Evolutionary conservation across 495 filamentous ascomycete genomes (phyloP), one percentile per base, ranked within the genome.

Genomic region (Aspergillus ostianus): DNA sequence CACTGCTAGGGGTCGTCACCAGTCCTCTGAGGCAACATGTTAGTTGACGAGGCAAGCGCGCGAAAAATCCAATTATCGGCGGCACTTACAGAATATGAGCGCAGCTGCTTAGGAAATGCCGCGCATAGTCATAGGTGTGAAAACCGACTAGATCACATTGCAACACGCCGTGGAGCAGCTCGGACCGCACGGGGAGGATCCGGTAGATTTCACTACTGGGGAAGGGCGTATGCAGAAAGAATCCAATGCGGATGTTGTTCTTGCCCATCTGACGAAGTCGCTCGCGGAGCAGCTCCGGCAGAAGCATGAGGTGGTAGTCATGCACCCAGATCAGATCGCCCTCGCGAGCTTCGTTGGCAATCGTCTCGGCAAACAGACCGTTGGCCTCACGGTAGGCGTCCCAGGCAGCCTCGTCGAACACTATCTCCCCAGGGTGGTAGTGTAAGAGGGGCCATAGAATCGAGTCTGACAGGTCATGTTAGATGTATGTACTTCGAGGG

Each of bases 391-490:
- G 84, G 79, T 98, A 98, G 50, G 92, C 94, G 13, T 86, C 82
- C 93, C 93, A 98, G 8, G 91, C 88, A 45, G 85, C 87, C 73
- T 98, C 94, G 73, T 96, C 91, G 68, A 98, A 98, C 44, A 90
- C 96, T 61, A 97, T 96, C 77, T 97, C 93, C 64, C 93, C 93
- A 36, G 93, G 93, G 72, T 98, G 94, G 72, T 98, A 98, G 74
- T 97, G 93, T 77, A 98, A 93, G 10, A 97, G 83, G 4, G 93
- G 93, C 93, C 93, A 98, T 18, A 98, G 85, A 66, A 97, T 97
- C 3, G 91, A 93, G 70, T 98, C 93, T 96, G 66, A 69, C 60
- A 71, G 64, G 36, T 41, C 36, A 41, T 41, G 36, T 41, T 41
- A 41, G 23, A 15, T 41, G 12, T 8, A 41, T 17, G 36, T 41